Base-by-base conservation (phyloP, 2,329 filamentous ascomycete genomes). In the Apiospora aurea region DNA sequence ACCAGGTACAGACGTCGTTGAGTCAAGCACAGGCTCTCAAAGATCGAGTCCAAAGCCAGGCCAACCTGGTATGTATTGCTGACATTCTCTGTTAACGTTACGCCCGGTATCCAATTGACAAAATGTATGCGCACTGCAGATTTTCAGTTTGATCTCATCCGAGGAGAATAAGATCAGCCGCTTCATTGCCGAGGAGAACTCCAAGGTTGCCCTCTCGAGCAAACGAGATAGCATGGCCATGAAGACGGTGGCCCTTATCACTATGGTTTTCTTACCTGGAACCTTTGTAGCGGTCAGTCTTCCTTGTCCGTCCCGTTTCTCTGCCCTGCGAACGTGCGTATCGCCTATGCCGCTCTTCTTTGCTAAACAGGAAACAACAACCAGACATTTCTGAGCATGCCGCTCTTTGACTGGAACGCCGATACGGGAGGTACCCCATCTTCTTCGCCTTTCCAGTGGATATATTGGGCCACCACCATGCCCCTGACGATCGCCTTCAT, bases 381-480 rank as follows among this genome's bases (percentile, higher is more conserved):
- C 3, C 29, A 64, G 53, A 38, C 29, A 1, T 71, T 79, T 8
- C 76, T 79, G 66, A 73, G 76, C 2, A 70, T 79, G 29, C 76
- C 77, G 6, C 75, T 75, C 16, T 71, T 78, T 10, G 74, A 76
- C 67, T 76, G 74, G 75, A 67, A 74, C 38, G 16, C 43, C 1
- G 66, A 70, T 6, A 51, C 44, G 44, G n/a, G 11, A 38, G 47
- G 26, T 46, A 13, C 18, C 8, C 57, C 57, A 67, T 70, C 74
- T 8, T 49, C 76, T 21, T 67, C 67, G 26, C 67, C 71, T 5
- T 73, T 71, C 1, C 75, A 76, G 68, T 76, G 75, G 74, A 83
- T 86, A 14, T 87, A 86, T 75, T 88, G 84, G 86, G 87, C 83
- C 0, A 84, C 88, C 57, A 86, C 86, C 0, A 78, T 88, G 29